A percentile compares a stretch with the other conserved stretches of the same genome.
These are phyloP conservation scores for Lasiosphaeris hirsuta DNA, from an alignment of 495 filamentous ascomycete genomes.

Conservation along the genomic window DNA sequence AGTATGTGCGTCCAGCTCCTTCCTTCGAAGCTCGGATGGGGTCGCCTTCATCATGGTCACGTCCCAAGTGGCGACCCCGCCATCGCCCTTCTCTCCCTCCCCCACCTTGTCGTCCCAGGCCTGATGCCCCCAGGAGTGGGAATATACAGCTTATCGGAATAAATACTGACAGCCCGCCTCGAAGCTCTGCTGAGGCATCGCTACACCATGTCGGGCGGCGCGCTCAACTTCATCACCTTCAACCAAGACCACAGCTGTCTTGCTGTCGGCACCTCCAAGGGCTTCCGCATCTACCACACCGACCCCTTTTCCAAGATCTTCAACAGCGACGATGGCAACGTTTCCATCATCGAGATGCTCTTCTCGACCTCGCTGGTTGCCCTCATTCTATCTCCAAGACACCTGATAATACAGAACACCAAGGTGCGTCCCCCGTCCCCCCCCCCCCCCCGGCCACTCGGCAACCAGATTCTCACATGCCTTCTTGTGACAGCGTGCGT, in stretches of 20 bases:
- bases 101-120: no score
- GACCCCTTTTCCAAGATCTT: slow-evolving; percentile 93
- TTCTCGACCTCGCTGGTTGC: slow-evolving; percentile 98
- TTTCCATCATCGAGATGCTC: slow-evolving; percentile 95
- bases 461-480: neutral
- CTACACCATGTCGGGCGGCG: slow-evolving; percentile 48
- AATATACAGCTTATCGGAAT: no score
- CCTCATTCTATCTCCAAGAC: slow-evolving; percentile 81
- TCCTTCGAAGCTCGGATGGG: no score
- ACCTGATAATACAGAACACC: slow-evolving; percentile 93
- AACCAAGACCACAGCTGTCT: slow-evolving; percentile 98
- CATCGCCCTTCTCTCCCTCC: no score
- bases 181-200: neutral
- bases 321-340: slow-evolving; percentile 87
- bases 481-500: slow-evolving; percentile 61
- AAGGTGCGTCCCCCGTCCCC: slow-evolving; percentile 59
- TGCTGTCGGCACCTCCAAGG: slow-evolving; percentile 86
- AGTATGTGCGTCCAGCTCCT: no score
- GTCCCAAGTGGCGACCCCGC: no score
- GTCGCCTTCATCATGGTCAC: no score
- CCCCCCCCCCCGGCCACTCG: neutral
- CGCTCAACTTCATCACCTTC: slow-evolving; percentile 97
- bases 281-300: slow-evolving; percentile 93
- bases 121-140: no score
- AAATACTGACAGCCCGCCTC: no score